phyloP scores from a whole-genome alignment of 2,329 filamentous ascomycete species.

The Alternaria angustiovoidea region DNA sequence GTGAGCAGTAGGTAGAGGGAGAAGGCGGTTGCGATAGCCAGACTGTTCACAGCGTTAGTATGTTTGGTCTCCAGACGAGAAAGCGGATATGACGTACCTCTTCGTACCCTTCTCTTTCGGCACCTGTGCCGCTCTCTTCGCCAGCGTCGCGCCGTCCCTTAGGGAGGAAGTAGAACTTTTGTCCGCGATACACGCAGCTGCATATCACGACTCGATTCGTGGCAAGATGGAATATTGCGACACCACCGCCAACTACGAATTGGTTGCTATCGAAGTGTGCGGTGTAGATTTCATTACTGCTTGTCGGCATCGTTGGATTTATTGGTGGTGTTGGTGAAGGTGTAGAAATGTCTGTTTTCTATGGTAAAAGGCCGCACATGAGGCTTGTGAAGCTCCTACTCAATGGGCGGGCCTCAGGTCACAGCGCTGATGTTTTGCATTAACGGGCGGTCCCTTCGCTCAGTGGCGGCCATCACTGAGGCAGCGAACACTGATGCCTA shows the following conservation, averaged over 20 bases:
- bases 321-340: conserved; percentile 12
- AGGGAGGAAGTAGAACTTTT: conserved; percentile 57
- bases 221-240: conserved; percentile 61
- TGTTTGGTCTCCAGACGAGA: neutral
- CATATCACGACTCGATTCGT: conserved; percentile 58
- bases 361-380: neutral
- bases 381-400: neutral
- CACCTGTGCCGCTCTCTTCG: conserved; percentile 54
- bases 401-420: neutral
- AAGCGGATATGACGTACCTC: conserved; percentile 49
- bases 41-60: conserved; percentile 18
- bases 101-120: conserved; percentile 60
- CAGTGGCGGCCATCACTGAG: conserved; percentile 9
- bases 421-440: neutral
- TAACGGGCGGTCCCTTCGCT: neutral
- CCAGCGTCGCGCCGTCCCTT: conserved; percentile 59
- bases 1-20: conserved; percentile 56
- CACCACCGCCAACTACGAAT: conserved; percentile 49
- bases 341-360: neutral
- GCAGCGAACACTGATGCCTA: conserved; percentile 10
- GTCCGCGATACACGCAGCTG: conserved; percentile 48
- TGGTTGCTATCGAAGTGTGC: conserved; percentile 42
- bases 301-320: conserved; percentile 1
- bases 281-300: conserved; percentile 8
- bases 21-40: conserved; percentile 59